Conservation (phyloP, 495 filamentous ascomycete species). For the Penicillium daleae region DNA sequence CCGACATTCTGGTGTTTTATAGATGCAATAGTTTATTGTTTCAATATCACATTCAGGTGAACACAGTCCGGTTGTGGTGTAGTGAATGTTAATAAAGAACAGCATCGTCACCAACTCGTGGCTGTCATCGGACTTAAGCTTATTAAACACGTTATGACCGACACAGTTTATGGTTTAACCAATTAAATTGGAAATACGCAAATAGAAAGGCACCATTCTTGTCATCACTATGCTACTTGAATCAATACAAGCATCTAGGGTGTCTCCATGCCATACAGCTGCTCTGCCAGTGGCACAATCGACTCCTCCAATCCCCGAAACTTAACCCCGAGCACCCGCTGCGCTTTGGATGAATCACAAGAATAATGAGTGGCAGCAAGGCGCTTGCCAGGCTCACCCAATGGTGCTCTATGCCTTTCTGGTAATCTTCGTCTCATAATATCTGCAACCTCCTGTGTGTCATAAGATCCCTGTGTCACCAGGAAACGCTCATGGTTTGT, state of each 20-base stretch:
- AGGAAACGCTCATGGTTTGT: constrained; percentile 38
- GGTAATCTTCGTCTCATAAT: constrained; percentile 33
- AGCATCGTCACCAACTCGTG: too few species aligned
- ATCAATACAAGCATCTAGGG: background rate
- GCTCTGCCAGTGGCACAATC: constrained; percentile 27
- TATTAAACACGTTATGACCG: background rate
- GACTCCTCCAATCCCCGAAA: constrained; percentile 25
- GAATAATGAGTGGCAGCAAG: constrained; percentile 32
- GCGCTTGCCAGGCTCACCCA: constrained; percentile 33
- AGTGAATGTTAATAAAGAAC: too few species aligned
- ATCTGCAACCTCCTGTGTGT: constrained; percentile 40
- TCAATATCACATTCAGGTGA: too few species aligned
- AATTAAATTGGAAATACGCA: background rate
- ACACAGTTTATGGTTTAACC: background rate
- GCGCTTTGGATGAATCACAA: constrained; percentile 31
- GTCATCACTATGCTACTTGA: background rate
- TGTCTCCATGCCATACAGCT: constrained; percentile 28
- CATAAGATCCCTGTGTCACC: constrained; percentile 35
- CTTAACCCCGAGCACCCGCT: constrained; percentile 20
- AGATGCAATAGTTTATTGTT: too few species aligned
- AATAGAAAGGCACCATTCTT: background rate
- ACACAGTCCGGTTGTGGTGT: too few species aligned
- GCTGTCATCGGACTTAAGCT: background rate
- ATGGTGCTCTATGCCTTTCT: constrained; percentile 17
- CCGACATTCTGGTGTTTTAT: too few species aligned